Evolutionary conservation across 177 flowering plant genomes (phyloP), one percentile per base, ranked within the genome.

Genomic region (Tripterygium wilfordii): DNA sequence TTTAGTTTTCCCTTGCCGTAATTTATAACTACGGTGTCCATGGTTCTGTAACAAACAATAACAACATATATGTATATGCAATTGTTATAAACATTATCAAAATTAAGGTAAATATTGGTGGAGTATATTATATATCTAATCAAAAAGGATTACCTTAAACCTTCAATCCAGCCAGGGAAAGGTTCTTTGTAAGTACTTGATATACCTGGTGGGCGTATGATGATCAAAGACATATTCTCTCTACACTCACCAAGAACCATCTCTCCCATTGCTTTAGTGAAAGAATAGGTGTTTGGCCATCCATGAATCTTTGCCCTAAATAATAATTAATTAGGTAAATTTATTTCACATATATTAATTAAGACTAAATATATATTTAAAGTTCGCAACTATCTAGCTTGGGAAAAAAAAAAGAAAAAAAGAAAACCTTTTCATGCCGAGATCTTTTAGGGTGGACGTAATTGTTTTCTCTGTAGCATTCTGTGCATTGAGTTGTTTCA

Each of bases 241-340:
- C 56, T 75, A 1, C 36, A 27, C 0, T 63, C 21, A 8, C 69
- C 70, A 6, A 76, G 10, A 16, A 80, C 27, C 83, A 78, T 80
- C 64, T 83, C 83, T 28, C 83, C 85, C 81, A 83, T 70, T 45
- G 85, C 80, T 62, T 83, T 83, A 19, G 84, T 83, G 48, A 83
- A 80, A 2, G 60, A 74, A 24, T 76, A 80, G 2, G 72, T 58
- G 39, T 62, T 63, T 22, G 64, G 63, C 72, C 72, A 67, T 43
- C 72, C 72, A 45, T 62, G 53, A 25, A 15, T 10, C 16, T 17
- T 54, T 23, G 72, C 67, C 64, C 67, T 62, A 30, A 12, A 37
- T 13, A 16, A 37, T 16, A 10, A 36, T 15, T 10, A 36, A 36
- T 36, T 6, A 6, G 7, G 14, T 36, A 36, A 36, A 36, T 10